A percentile compares a stretch with the other conserved stretches of the same genome.
Evolutionary conservation across 169 alveolate species (phyloP).

Genomic region (Prorocentrum cordatum): DNA sequence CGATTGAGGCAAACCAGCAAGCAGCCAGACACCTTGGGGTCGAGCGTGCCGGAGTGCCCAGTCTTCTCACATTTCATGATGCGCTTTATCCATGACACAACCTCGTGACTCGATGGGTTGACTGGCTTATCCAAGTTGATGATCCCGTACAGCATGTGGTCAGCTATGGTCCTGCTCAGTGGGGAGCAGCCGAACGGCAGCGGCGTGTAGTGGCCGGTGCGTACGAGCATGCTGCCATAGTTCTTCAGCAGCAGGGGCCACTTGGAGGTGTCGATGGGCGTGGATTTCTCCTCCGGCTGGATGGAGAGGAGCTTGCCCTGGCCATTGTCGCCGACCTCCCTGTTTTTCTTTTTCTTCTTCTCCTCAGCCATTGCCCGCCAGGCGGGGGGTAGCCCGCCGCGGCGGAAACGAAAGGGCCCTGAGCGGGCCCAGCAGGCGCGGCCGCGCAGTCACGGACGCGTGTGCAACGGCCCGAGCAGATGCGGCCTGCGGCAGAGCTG

Average conservation of each 20-base stretch:
- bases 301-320: no score
- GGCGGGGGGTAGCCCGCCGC: no score
- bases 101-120: slow-evolving; percentile 99
- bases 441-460: no score
- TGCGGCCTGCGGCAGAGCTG: no score
- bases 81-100: slow-evolving; percentile 99
- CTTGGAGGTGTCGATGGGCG: slow-evolving; percentile 59
- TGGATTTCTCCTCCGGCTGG: slow-evolving; percentile 30
- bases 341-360: no score
- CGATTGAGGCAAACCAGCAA: slow-evolving; percentile 97
- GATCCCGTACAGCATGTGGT: slow-evolving; percentile 87
- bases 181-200: slow-evolving; percentile 99
- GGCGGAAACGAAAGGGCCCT: no score
- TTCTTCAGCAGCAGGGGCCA: slow-evolving; percentile 67
- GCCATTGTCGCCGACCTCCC: no score
- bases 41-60: slow-evolving; percentile 99
- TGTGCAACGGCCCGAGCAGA: no score
- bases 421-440: no score
- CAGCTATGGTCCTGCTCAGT: slow-evolving; percentile 88
- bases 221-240: slow-evolving; percentile 26
- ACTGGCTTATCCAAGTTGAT: slow-evolving; percentile 98
- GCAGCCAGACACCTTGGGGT: slow-evolving; percentile 99
- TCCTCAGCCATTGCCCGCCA: no score
- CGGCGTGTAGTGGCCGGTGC: slow-evolving; percentile 98
- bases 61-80: slow-evolving; percentile 98